Conservation (phyloP, 257 asterid genomes). For the Nicotiana noctiflora region DNA sequence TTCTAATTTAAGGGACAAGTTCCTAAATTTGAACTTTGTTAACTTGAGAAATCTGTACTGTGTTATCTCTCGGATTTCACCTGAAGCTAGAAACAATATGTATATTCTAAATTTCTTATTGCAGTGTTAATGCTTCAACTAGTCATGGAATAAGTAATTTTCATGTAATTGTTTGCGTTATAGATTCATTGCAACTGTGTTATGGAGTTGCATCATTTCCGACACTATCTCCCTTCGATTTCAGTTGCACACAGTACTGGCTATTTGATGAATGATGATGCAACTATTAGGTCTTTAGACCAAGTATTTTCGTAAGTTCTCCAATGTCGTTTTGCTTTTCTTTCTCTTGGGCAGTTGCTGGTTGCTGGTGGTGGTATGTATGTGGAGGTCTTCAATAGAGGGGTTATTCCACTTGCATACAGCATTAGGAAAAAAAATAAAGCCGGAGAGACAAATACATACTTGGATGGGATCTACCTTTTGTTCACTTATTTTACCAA, state of each 20-base stretch:
- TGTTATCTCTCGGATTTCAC: background rate
- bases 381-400: constrained; percentile 92
- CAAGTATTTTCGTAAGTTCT: background rate
- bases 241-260: background rate
- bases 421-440: constrained; percentile 70
- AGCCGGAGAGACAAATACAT: constrained; percentile 88
- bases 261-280: background rate
- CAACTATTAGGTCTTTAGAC: background rate
- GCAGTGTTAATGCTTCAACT: background rate
- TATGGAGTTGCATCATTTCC: background rate
- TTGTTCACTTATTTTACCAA: constrained; percentile 89
- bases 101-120: background rate
- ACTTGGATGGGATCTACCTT: constrained; percentile 91
- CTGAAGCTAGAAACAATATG: background rate
- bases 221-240: background rate
- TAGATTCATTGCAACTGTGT: background rate
- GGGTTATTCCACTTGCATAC: constrained; percentile 92
- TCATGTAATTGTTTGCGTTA: background rate
- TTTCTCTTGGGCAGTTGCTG: constrained; percentile 48
- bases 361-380: constrained; percentile 98
- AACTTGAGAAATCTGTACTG: background rate
- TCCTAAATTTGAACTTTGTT: background rate
- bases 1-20: background rate
- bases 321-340: background rate
- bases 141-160: background rate